A percentile compares a stretch with the other conserved stretches of the same genome.
These are phyloP conservation scores for Scutellaria minor DNA, from an alignment of 257 asterid species.

Conservation along the genomic window DNA sequence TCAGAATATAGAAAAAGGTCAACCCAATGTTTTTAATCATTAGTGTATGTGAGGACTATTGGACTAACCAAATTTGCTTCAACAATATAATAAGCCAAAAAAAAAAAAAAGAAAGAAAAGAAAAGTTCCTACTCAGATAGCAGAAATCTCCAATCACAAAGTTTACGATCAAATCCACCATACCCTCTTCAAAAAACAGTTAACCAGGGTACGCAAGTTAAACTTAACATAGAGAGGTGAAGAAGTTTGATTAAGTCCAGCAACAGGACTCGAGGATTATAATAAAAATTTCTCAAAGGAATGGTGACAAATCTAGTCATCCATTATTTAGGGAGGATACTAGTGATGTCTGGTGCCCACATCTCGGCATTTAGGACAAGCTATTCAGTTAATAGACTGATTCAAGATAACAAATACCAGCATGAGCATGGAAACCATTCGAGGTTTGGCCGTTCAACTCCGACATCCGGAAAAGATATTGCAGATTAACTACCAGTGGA, in stretches of 20 bases:
- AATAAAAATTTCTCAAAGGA: too few relatives aligned
- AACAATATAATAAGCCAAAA: slow-evolving; percentile 25
- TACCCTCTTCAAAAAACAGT: too few relatives aligned
- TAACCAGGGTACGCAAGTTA: neutral
- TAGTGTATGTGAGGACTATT: slow-evolving; percentile 15
- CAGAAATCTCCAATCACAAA: slow-evolving; percentile 25
- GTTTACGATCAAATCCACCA: slow-evolving; percentile 2
- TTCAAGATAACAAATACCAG: too few relatives aligned
- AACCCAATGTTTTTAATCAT: slow-evolving; percentile 9
- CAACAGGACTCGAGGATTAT: slow-evolving; percentile 11
- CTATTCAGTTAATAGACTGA: too few relatives aligned
- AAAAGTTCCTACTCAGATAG: slow-evolving; percentile 4
- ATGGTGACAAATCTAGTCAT: too few relatives aligned
- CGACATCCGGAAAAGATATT: too few relatives aligned
- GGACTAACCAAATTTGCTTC: slow-evolving; percentile 5
- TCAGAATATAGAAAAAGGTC: slow-evolving; percentile 29
- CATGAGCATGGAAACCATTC: too few relatives aligned
- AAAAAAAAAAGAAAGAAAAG: neutral
- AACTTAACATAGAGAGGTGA: neutral
- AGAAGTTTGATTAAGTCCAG: slow-evolving; percentile 22
- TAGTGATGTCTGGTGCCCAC: too few relatives aligned
- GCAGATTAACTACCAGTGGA: too few relatives aligned
- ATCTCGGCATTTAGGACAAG: too few relatives aligned
- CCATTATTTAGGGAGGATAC: too few relatives aligned
- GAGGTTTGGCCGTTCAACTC: too few relatives aligned